These are phyloP conservation scores for Fusarium transvaalense DNA, from an alignment of 2,329 filamentous ascomycete genomes.

Conservation along the genomic window DNA sequence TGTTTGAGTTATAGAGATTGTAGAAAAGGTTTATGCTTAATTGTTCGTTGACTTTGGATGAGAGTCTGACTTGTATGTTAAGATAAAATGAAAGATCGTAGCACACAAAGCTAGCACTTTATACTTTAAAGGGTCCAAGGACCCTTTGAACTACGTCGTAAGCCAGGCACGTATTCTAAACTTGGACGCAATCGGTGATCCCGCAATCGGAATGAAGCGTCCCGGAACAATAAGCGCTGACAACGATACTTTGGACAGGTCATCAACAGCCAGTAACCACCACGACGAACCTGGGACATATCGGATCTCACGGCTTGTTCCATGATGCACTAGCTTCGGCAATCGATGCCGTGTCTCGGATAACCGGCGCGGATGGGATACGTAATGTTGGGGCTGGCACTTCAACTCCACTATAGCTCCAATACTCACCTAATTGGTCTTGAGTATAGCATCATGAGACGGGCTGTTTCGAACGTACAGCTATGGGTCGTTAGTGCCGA, in stretches of 20 bases:
- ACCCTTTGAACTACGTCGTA: neutral
- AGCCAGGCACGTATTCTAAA: conserved; percentile 15
- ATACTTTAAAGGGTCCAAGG: conserved; percentile 14
- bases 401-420: conserved; percentile 20
- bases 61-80: neutral
- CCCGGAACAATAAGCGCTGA: neutral
- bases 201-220: neutral
- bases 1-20: neutral
- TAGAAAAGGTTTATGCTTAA: neutral
- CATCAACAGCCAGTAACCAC: neutral
- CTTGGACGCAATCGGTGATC: conserved; percentile 1
- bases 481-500: conserved; percentile 15
- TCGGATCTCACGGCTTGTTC: conserved; percentile 41
- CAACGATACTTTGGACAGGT: neutral
- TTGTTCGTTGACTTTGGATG: neutral
- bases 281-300: neutral
- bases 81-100: neutral
- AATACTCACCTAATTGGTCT: neutral
- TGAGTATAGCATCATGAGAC: neutral
- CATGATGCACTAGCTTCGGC: conserved; percentile 25
- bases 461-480: neutral
- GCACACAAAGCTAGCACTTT: conserved; percentile 6
- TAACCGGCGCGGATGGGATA: conserved; percentile 29
- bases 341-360: conserved; percentile 34
- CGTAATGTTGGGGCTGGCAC: conserved; percentile 19